Percentiles rank a stretch among this genome's conserved stretches.
These are phyloP conservation scores for Euphorbia celastroides DNA, from an alignment of 441 rosid genomes.

Conservation along the genomic window DNA sequence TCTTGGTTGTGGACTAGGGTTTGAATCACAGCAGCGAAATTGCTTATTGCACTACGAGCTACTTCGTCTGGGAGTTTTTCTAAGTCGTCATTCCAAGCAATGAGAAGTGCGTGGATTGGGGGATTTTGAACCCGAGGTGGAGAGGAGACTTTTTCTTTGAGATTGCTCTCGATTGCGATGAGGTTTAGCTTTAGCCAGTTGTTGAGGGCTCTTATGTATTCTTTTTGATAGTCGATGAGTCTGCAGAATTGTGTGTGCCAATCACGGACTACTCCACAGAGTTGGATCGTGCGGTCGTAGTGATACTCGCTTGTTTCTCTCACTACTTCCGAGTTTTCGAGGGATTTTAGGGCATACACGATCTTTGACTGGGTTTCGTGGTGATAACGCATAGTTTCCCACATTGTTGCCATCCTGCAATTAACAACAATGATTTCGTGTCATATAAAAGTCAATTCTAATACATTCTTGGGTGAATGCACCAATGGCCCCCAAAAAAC, in stretches of 20 bases:
- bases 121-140: slow-evolving; percentile 55
- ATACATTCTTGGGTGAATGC: slow-evolving; percentile 4
- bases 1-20: slow-evolving; percentile 55
- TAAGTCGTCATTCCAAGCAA: slow-evolving; percentile 55
- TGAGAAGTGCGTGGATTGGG: slow-evolving; percentile 54
- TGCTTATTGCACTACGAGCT: slow-evolving; percentile 53
- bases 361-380: slow-evolving; percentile 50
- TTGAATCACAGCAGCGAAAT: slow-evolving; percentile 52
- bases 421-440: background rate
- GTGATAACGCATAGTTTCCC: slow-evolving; percentile 55
- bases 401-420: slow-evolving; percentile 83
- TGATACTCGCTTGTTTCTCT: slow-evolving; percentile 69
- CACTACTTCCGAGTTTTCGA: slow-evolving; percentile 44
- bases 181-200: slow-evolving; percentile 70
- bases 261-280: slow-evolving; percentile 51
- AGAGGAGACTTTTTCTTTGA: slow-evolving; percentile 77
- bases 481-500: background rate
- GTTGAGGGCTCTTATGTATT: slow-evolving; percentile 51
- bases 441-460: background rate
- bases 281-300: slow-evolving; percentile 60
- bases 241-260: slow-evolving; percentile 58
- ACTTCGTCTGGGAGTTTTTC: slow-evolving; percentile 56
- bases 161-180: slow-evolving; percentile 75
- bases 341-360: slow-evolving; percentile 29
- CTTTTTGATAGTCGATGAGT: slow-evolving; percentile 63